Evolutionary conservation across 331 rosid species (phyloP).

Genomic region (Stylosanthes scabra): DNA sequence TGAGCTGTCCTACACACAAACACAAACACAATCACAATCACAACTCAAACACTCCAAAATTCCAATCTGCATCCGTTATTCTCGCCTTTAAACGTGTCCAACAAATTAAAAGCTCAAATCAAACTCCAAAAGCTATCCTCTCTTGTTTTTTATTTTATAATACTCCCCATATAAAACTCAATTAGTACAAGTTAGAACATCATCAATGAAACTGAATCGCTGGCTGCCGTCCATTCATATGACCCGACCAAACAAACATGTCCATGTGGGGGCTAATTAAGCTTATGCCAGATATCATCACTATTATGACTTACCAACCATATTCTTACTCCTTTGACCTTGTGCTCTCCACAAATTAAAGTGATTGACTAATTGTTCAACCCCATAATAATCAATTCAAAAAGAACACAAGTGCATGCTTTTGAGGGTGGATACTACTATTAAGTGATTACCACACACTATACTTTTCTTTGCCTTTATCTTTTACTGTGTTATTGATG

Average conservation of each 20-base stretch:
- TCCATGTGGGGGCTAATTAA: slow-evolving; percentile 47
- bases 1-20: slow-evolving; percentile 1
- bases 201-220: slow-evolving; percentile 9
- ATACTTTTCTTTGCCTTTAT: no score
- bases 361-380: slow-evolving; percentile 22
- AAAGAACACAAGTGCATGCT: slow-evolving; percentile 18
- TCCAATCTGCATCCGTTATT: slow-evolving; percentile 43
- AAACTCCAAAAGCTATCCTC: no score
- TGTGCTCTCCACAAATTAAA: slow-evolving; percentile 14
- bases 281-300: slow-evolving; percentile 7
- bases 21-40: no score
- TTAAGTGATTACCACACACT: no score
- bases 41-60: slow-evolving; percentile 28
- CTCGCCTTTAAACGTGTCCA: slow-evolving; percentile 43
- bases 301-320: slow-evolving; percentile 33
- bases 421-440: no score
- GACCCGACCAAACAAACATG: no score
- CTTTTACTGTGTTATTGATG: neutral
- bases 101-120: no score
- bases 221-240: neutral
- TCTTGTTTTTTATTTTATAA: no score
- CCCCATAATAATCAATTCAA: slow-evolving; percentile 11
- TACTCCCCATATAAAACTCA: neutral
- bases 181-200: slow-evolving; percentile 15
- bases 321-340: slow-evolving; percentile 36